Conservation (phyloP, 352 stramenopile species). For the Pythium grandisporangium region DNA sequence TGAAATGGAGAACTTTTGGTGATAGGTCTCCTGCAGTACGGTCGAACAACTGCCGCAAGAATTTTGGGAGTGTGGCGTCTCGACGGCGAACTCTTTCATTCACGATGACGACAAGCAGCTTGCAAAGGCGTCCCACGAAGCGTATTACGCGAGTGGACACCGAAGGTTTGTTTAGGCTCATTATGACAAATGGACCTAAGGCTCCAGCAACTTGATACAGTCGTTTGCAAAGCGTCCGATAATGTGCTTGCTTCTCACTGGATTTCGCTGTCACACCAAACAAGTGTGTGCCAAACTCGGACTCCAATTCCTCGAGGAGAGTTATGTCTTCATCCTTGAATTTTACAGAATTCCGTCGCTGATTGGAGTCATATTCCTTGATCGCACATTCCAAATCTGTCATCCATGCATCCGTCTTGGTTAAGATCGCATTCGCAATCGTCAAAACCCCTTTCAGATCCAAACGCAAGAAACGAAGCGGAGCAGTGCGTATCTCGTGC, state of each 20-base stretch:
- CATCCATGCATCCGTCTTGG: constrained; percentile 19
- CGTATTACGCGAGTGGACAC: constrained; percentile 34
- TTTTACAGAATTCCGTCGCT: constrained; percentile 23
- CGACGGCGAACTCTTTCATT: constrained; percentile 33
- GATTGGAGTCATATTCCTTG: constrained; percentile 26
- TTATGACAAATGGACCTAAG: constrained; percentile 33
- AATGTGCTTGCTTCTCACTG: constrained; percentile 1
- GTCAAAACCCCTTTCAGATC: constrained; percentile 24
- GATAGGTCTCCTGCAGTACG: constrained; percentile 28
- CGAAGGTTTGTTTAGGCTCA: constrained; percentile 23
- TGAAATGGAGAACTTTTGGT: constrained; percentile 34
- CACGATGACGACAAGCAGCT: constrained; percentile 31
- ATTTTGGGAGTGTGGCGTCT: constrained; percentile 23
- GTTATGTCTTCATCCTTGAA: constrained; percentile 27
- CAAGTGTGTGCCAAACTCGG: constrained; percentile 19
- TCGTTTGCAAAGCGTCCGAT: constrained; percentile 19
- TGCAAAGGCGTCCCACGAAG: constrained; percentile 35
- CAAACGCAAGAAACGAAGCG: too few species aligned
- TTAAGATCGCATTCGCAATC: constrained; percentile 19
- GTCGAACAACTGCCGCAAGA: constrained; percentile 38
- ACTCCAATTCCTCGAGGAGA: constrained; percentile 24
- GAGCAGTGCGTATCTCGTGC: too few species aligned
- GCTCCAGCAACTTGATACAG: constrained; percentile 25
- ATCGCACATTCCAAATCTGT: constrained; percentile 16
- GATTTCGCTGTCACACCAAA: constrained; percentile 13